Conservation (phyloP, 306 rosid species). For the Trifolium dubium region DNA sequence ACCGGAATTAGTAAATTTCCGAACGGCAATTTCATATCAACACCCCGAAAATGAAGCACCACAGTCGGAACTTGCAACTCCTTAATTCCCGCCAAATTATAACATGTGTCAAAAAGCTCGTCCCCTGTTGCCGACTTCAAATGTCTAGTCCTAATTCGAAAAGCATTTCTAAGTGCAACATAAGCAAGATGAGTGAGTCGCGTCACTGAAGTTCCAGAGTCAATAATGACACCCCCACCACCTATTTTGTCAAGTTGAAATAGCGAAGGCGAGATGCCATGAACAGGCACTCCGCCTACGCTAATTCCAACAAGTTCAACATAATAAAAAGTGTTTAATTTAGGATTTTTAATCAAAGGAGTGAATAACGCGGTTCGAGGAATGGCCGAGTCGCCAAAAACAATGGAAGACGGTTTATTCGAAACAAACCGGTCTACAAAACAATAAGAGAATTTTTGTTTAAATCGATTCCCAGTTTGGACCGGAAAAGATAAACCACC, state of each 20-base stretch:
- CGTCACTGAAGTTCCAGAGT: slow-evolving; percentile 89
- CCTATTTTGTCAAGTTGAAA: slow-evolving; percentile 67
- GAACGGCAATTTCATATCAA: slow-evolving; percentile 72
- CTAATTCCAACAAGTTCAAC: slow-evolving; percentile 74
- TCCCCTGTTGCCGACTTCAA: slow-evolving; percentile 69
- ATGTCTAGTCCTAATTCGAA: slow-evolving; percentile 53
- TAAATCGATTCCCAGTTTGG: slow-evolving; percentile 64
- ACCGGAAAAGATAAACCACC: slow-evolving; percentile 70
- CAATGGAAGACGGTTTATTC: slow-evolving; percentile 61
- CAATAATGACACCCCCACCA: slow-evolving; percentile 83
- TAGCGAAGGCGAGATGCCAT: slow-evolving; percentile 54
- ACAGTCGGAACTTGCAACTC: slow-evolving; percentile 85
- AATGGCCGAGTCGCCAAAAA: slow-evolving; percentile 70
- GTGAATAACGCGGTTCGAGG: slow-evolving; percentile 81
- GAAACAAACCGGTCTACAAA: slow-evolving; percentile 78
- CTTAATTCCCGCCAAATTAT: slow-evolving; percentile 59
- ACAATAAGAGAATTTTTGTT: slow-evolving; percentile 81
- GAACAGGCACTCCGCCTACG: slow-evolving; percentile 71
- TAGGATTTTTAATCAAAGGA: slow-evolving; percentile 64
- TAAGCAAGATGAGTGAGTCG: slow-evolving; percentile 70
- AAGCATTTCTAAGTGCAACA: slow-evolving; percentile 64
- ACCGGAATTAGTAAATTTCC: slow-evolving; percentile 73
- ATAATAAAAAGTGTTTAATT: slow-evolving; percentile 75
- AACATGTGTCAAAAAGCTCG: slow-evolving; percentile 83
- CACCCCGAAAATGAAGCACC: slow-evolving; percentile 78